Evolutionary conservation across 2,329 filamentous ascomycete species (phyloP), one percentile per base, ranked within the genome.

Genomic region (Pleomassaria siparia): DNA sequence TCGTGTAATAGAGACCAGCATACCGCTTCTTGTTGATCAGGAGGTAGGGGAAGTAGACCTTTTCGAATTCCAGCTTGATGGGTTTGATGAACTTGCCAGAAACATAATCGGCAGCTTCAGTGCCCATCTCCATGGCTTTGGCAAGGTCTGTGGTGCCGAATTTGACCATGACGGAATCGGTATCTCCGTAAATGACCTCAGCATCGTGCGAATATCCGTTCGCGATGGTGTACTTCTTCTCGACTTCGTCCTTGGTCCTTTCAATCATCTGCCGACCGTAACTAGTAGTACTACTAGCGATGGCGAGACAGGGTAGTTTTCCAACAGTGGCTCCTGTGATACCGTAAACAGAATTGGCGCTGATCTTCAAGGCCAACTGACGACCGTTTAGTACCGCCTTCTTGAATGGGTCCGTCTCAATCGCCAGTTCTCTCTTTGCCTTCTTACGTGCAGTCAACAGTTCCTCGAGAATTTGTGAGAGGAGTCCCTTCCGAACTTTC

Each of bases 1-100:
- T 94, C 4, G 94, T 99, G 91, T 91, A 99, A 75, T 90, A 97
- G 25, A 99, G 74, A n/a, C 94, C 94, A 8, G 94, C 94, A 64
- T 99, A 99, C 54, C 94, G 88, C 78, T 99, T 99, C 79, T 99
- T 99, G 84, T 99, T 99, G 84, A 99, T 99, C 43, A 99, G 80
- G 26, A 99, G 80, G 68, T 99, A 99, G 1, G 94, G 94, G 69
- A 88, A 99, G 74, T 99, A 99, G 1, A 99, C 92, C 74, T 99
- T 99, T 72, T 99, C 94, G 73, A 99, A 99, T 71, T 99, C 94
- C 25, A 99, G 83, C 75, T 97, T 99, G 80, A 99, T 99, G 3
- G 94, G 94, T 66, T 94, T 95, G 70, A 91, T 77, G 68, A 99
- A 99, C 70, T 96, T 96, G 37, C 82, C 81, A 4, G 94, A 96